Conservation (phyloP, 192 early-diverging fungal genomes). For the Linderina pennispora region DNA sequence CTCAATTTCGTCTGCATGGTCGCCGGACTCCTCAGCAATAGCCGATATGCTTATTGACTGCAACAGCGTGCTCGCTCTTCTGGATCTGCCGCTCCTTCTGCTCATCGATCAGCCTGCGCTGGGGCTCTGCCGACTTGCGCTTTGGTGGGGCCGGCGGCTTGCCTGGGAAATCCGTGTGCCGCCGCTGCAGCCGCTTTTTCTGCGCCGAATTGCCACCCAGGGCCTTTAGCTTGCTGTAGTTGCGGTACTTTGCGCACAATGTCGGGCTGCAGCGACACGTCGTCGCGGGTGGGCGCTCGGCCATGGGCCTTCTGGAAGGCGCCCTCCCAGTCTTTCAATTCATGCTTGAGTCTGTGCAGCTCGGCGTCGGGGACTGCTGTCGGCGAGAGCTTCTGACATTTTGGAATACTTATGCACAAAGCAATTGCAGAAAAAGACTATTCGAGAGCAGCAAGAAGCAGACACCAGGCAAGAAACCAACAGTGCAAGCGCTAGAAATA, state of each 20-base stretch:
- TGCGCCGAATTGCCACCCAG: no score
- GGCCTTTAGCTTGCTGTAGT: slow-evolving; percentile 38
- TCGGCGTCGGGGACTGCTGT: no score
- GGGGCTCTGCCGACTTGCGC: slow-evolving; percentile 13
- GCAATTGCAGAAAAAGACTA: slow-evolving; percentile 86
- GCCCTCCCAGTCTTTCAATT: slow-evolving; percentile 40
- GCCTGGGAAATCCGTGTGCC: slow-evolving; percentile 6
- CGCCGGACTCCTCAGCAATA: background rate
- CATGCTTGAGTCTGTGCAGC: slow-evolving; percentile 40
- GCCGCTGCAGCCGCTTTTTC: background rate
- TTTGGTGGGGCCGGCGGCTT: slow-evolving; percentile 16
- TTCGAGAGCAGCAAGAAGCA: no score
- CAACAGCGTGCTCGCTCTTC: background rate
- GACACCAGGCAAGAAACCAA: no score
- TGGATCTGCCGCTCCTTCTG: background rate
- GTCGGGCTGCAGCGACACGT: slow-evolving; percentile 17
- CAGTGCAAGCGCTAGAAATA: no score
- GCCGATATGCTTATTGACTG: no score
- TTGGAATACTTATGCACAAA: background rate
- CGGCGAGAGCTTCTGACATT: no score
- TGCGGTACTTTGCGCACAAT: slow-evolving; percentile 35
- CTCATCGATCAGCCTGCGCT: background rate
- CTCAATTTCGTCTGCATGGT: background rate
- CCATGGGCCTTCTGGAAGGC: slow-evolving; percentile 24
- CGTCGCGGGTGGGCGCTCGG: slow-evolving; percentile 23